phyloP scores from a whole-genome alignment of 2,329 filamentous ascomycete genomes.

The Polytolypa hystricis region DNA sequence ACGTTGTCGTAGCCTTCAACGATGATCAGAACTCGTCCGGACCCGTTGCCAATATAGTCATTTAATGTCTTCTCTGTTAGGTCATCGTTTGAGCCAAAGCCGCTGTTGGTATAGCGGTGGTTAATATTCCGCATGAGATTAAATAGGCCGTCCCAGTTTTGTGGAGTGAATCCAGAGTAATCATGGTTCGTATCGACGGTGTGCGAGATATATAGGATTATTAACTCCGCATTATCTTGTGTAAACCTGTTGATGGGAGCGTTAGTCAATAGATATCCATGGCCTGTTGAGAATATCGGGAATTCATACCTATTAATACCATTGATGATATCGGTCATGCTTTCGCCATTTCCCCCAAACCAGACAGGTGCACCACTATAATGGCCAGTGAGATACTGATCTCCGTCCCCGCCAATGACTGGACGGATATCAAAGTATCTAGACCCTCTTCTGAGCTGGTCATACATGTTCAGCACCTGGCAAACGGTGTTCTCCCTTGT shows the following conservation, averaged over 20 bases:
- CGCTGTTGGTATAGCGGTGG: constrained; percentile 27
- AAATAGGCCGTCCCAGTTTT: constrained; percentile 35
- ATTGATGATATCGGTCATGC: constrained; percentile 1
- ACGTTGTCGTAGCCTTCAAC: constrained; percentile 2
- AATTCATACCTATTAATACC: constrained; percentile 3
- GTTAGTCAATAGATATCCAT: neutral
- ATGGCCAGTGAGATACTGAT: constrained; percentile 33
- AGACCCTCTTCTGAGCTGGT: constrained; percentile 37
- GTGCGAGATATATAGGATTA: constrained; percentile 39
- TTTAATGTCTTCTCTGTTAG: constrained; percentile 23
- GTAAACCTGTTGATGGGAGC: constrained; percentile 36
- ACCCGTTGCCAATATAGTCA: constrained; percentile 26
- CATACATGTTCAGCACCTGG: constrained; percentile 35
- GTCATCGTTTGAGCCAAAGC: no score
- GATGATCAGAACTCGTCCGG: constrained; percentile 27
- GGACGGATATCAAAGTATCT: constrained; percentile 41
- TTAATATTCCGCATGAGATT: constrained; percentile 31
- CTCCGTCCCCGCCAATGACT: constrained; percentile 24
- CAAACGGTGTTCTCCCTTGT: constrained; percentile 32
- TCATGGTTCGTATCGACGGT: constrained; percentile 32
- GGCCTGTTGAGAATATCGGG: neutral
- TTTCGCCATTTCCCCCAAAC: constrained; percentile 5
- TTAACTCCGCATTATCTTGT: constrained; percentile 33
- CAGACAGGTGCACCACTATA: constrained; percentile 16
- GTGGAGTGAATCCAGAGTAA: constrained; percentile 27